phyloP scores from a whole-genome alignment of 495 filamentous ascomycete genomes.

The Immersiella caudata region DNA sequence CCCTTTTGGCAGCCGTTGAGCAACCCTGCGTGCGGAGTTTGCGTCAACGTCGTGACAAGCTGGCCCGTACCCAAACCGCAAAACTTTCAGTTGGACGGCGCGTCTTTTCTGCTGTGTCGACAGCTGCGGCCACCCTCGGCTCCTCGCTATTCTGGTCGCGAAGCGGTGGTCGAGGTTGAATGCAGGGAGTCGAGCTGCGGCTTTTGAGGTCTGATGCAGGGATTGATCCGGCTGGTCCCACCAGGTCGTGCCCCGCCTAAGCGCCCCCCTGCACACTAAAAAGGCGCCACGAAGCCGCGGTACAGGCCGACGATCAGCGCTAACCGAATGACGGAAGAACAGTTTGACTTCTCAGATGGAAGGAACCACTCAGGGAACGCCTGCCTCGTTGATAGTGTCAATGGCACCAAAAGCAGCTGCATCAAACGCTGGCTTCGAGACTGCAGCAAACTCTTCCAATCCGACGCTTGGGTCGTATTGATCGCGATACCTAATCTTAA shows the following conservation, averaged over 20 bases:
- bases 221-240: slow-evolving; percentile 9
- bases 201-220: not conserved
- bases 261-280: slow-evolving; percentile 16
- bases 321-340: slow-evolving; percentile 33
- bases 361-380: not conserved
- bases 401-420: not conserved
- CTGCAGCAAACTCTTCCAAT: slow-evolving; percentile 16
- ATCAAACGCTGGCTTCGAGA: slow-evolving; percentile 7
- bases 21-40: slow-evolving; percentile 10
- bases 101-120: not conserved
- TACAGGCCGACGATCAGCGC: slow-evolving; percentile 37
- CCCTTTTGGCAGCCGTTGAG: slow-evolving; percentile 14
- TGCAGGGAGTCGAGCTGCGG: not conserved
- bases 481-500: slow-evolving; percentile 17
- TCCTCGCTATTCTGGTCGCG: not conserved
- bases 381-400: not conserved
- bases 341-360: slow-evolving; percentile 5
- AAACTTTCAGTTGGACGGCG: not conserved
- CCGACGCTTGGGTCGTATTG: slow-evolving; percentile 12
- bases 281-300: slow-evolving; percentile 20
- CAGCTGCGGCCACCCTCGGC: too few species aligned
- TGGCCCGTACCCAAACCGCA: not conserved
- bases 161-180: not conserved
- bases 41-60: not conserved
- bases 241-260: slow-evolving; percentile 3